phyloP scores from a whole-genome alignment of 73 alveolate species.

The Uronychia binucleata region DNA sequence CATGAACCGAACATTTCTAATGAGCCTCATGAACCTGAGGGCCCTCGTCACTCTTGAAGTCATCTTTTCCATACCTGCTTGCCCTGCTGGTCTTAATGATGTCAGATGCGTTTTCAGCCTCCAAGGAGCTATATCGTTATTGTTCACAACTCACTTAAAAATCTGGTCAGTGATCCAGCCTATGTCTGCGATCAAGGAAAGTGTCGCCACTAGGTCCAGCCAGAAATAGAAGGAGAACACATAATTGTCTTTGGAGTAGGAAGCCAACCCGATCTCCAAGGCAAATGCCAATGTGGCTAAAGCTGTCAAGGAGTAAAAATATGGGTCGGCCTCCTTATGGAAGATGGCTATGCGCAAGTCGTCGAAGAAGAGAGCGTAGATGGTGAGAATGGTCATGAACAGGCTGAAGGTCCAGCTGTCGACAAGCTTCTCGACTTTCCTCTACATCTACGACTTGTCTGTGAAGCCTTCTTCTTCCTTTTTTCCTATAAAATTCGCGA shows the following conservation, averaged over 20 bases:
- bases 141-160: background rate
- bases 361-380: background rate
- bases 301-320: background rate
- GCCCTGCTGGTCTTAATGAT: background rate
- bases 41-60: background rate
- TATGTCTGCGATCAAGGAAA: background rate
- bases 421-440: background rate
- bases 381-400: background rate
- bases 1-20: background rate
- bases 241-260: background rate
- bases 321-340: background rate
- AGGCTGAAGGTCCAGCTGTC: background rate
- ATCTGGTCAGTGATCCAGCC: background rate
- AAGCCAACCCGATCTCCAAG: background rate
- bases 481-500: background rate
- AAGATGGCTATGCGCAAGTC: background rate
- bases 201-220: background rate
- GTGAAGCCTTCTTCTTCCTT: background rate
- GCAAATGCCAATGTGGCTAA: background rate
- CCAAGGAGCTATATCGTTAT: background rate
- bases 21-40: background rate
- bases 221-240: background rate
- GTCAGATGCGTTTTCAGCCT: background rate
- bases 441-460: too few species aligned
- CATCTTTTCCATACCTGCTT: background rate